These are phyloP conservation scores for Fennellomyces sp. DNA, from an alignment of 371 early-diverging fungal genomes.

Conservation along the genomic window DNA sequence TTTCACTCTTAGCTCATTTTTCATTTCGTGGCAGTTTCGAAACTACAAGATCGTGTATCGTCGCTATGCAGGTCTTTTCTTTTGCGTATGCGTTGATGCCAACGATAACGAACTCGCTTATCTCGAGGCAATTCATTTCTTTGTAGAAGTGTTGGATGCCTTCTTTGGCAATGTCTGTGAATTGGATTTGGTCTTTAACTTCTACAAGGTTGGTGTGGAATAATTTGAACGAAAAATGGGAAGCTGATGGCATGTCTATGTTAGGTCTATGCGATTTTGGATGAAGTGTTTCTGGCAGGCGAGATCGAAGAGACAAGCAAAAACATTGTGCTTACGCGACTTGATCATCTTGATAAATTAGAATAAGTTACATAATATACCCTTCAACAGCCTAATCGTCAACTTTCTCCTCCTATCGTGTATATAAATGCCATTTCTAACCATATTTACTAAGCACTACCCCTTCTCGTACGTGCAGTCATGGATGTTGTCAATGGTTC, in stretches of 20 bases:
- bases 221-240: background rate
- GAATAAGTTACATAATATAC: conserved; percentile 47
- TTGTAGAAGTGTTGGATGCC: conserved; percentile 96
- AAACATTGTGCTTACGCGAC: conserved; percentile 69
- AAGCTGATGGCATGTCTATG: background rate
- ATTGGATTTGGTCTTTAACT: conserved; percentile 96
- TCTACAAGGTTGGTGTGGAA: conserved; percentile 80
- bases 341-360: conserved; percentile 80
- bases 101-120: conserved; percentile 96
- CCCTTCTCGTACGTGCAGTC: no score
- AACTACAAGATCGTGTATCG: conserved; percentile 97
- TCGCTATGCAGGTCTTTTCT: conserved; percentile 96
- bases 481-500: no score
- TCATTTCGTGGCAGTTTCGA: conserved; percentile 60
- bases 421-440: no score
- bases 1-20: background rate
- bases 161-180: conserved; percentile 99
- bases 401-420: background rate
- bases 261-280: conserved; percentile 94
- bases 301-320: conserved; percentile 97
- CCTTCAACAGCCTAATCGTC: no score
- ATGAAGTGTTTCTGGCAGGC: conserved; percentile 97
- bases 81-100: conserved; percentile 96
- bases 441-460: no score
- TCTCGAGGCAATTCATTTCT: conserved; percentile 96